Evolutionary conservation across 2,329 filamentous ascomycete genomes (phyloP).

Genomic region (Microcyclosporella mali): DNA sequence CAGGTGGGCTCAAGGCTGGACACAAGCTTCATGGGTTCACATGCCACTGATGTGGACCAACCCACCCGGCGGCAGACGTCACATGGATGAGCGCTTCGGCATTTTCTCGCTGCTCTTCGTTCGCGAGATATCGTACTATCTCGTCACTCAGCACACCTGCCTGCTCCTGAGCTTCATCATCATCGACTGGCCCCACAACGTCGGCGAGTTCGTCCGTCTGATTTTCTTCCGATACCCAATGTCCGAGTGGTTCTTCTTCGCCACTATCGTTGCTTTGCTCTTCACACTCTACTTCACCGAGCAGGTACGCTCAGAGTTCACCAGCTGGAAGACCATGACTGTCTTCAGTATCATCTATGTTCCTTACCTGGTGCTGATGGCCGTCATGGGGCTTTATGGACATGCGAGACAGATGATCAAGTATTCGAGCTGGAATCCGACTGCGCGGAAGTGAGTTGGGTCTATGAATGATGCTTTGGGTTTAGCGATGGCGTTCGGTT

Average conservation of each 20-base stretch:
- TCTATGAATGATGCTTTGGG: neutral
- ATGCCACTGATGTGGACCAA: constrained; percentile 39
- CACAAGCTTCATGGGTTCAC: constrained; percentile 43
- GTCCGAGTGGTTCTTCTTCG: constrained; percentile 40
- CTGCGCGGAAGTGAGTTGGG: constrained; percentile 28
- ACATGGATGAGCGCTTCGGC: constrained; percentile 37
- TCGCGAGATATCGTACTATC: constrained; percentile 44
- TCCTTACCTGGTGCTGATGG: constrained; percentile 40
- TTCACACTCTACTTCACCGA: constrained; percentile 44
- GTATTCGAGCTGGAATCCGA: constrained; percentile 46
- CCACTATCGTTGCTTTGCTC: constrained; percentile 37
- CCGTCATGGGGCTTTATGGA: constrained; percentile 43
- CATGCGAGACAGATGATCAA: constrained; percentile 43
- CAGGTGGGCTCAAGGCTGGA: constrained; percentile 48
- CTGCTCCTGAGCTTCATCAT: constrained; percentile 43
- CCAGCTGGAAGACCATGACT: constrained; percentile 36
- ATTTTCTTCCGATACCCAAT: constrained; percentile 46
- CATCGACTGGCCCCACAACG: constrained; percentile 38
- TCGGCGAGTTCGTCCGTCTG: constrained; percentile 34
- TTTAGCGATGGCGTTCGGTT: neutral
- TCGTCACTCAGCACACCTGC: constrained; percentile 46
- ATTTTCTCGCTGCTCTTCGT: constrained; percentile 42
- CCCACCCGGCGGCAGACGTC: constrained; percentile 34
- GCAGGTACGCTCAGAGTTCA: constrained; percentile 42
- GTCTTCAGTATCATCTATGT: constrained; percentile 41